A percentile compares a stretch with the other conserved stretches of the same genome.
phyloP scores from a whole-genome alignment of 164 flowering plant species.

The grape (Vitis vinifera) region ASM3070453v1 NC_081810.1:4319501-4320000 shows the following conservation, averaged over 20 bases:
- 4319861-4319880: constrained; percentile 82
- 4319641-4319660: too few species aligned
- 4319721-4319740: too few species aligned
- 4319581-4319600: too few species aligned
- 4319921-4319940: not conserved
- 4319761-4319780: constrained; percentile 4
- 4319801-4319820: constrained; percentile 49
- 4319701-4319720: too few species aligned
- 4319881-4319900: not conserved
- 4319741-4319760: not conserved
- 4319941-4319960: not conserved
- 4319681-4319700: too few species aligned
- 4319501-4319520: constrained; percentile 5
- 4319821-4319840: constrained; percentile 29
- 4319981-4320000: constrained; percentile 90
- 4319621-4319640: too few species aligned
- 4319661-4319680: too few species aligned
- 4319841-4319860: constrained; percentile 52
- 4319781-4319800: not conserved
- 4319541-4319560: too few species aligned
- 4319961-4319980: constrained; percentile 54
- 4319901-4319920: not conserved
- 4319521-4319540: not conserved
- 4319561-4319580: too few species aligned
- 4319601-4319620: too few species aligned